A percentile compares a stretch with the other conserved stretches of the same genome.
These are phyloP conservation scores for Rhizopogon rudus DNA, from an alignment of 768 basidiomycete species.

Conservation along the genomic window DNA sequence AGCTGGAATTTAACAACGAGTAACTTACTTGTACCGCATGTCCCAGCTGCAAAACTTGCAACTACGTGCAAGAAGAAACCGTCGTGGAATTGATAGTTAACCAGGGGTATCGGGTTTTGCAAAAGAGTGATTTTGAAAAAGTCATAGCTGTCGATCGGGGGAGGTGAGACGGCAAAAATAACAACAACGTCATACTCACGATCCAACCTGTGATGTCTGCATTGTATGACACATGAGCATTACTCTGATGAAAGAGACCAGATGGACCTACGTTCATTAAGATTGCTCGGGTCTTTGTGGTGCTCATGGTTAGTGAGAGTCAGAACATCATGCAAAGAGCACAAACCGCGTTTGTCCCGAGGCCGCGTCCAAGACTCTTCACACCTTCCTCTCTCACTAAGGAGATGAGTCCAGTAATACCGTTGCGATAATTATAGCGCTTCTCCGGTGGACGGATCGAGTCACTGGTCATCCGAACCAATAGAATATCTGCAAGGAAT, in stretches of 20 bases:
- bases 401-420: constrained; percentile 61
- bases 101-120: constrained; percentile 43
- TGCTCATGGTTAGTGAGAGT: constrained; percentile 4
- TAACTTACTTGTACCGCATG: constrained; percentile 69
- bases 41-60: constrained; percentile 66
- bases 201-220: constrained; percentile 78
- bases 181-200: constrained; percentile 46
- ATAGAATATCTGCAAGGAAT: constrained; percentile 51
- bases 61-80: constrained; percentile 61
- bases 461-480: constrained; percentile 90
- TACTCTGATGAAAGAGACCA: not conserved
- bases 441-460: constrained; percentile 66
- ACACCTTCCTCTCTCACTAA: constrained; percentile 68
- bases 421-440: constrained; percentile 76
- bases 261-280: constrained; percentile 63
- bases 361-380: constrained; percentile 63
- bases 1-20: not conserved
- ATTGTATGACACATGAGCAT: not conserved
- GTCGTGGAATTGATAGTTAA: constrained; percentile 60
- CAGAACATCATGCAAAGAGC: not conserved
- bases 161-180: not conserved
- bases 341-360: constrained; percentile 74
- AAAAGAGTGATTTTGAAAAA: constrained; percentile 64
- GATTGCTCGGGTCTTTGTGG: constrained; percentile 49
- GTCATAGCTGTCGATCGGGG: constrained; percentile 52